Conservation (phyloP, 1,284 basidiomycete genomes). For the Rhizoctonia solani region DNA sequence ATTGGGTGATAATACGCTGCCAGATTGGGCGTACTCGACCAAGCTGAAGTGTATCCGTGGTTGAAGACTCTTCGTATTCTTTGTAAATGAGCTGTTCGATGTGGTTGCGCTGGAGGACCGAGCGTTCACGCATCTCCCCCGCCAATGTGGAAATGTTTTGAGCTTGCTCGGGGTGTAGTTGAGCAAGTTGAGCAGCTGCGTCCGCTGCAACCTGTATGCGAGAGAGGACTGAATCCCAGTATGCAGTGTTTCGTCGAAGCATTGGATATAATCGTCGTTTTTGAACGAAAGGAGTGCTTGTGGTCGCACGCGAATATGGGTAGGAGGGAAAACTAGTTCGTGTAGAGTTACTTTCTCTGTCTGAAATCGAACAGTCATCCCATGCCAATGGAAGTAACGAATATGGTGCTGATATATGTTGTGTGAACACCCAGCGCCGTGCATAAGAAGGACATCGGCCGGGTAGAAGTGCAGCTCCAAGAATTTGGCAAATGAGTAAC, state of each 20-base stretch:
- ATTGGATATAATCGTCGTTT: constrained; percentile 86
- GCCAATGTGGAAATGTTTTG: constrained; percentile 51
- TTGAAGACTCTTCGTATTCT: constrained; percentile 77
- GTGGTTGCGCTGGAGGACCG: constrained; percentile 74
- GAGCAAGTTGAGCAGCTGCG: constrained; percentile 14
- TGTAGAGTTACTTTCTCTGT: constrained; percentile 81
- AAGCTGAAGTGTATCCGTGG: constrained; percentile 85
- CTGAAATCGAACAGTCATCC: constrained; percentile 89
- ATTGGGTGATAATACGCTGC: constrained; percentile 95
- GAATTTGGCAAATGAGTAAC: constrained; percentile 93
- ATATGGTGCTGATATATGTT: constrained; percentile 94
- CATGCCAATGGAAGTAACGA: constrained; percentile 84
- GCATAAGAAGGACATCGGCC: constrained; percentile 77
- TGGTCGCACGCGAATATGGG: constrained; percentile 79
- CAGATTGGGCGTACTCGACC: constrained; percentile 86
- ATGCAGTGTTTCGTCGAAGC: constrained; percentile 67
- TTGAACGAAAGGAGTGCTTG: constrained; percentile 87
- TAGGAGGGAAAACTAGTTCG: constrained; percentile 89
- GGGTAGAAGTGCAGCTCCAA: constrained; percentile 92
- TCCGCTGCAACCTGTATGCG: constrained; percentile 51
- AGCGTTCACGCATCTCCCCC: constrained; percentile 63
- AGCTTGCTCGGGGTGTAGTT: constrained; percentile 40
- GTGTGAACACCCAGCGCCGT: constrained; percentile 85
- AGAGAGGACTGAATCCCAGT: constrained; percentile 58
- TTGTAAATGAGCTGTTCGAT: constrained; percentile 76